Evolutionary conservation across 2,329 filamentous ascomycete species (phyloP), one percentile per base, ranked within the genome.

Genomic region (Beauveria medogensis): DNA sequence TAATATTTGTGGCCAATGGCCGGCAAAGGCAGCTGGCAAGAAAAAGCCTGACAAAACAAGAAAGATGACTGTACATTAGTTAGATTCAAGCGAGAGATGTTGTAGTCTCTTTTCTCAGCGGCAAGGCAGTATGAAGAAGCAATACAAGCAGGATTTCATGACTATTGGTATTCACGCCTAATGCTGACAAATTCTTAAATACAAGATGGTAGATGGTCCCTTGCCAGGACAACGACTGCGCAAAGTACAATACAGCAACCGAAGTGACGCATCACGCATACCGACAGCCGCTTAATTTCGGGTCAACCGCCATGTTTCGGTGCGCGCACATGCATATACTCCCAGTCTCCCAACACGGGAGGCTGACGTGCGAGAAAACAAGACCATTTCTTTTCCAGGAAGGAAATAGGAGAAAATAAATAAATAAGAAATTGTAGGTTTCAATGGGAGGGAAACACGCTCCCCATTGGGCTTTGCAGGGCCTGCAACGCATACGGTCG

Each of bases 251-350:
- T 37, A 14, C 12, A 37, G 34, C 34, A 37, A 37, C 34, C 46
- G 26, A 59, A 30, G 7, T 59, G 56, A 59, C 46, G 48, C 56
- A 44, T 59, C 56, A 20, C 56, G 48, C 34, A 46, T 47, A 53
- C 28, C 7, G 5, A 12, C 50, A 52, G 28, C 51, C 59, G 59
- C 24, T 55, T 48, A 37, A 55, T 61, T 55, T 61, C 59, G 59
- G 52, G 44, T 20, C 26, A 44, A 34, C 52, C 59, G 52, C 24
- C 20, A 44, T 61, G 59, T 61, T 61, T 61, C 52, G 59, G 59
- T 53, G 48, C 47, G 40, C 34, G 34, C 34, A 37, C 34, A 16
- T 37, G 34, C 34, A 37, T 16, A 37, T 37, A 37, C 34, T 16
- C 34, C 34, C 34, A 37, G 5, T 37, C 14, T 37, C 14, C 34